Conservation (phyloP, 2,329 filamentous ascomycete species). For the Beauveria scarabaeidicola region DNA sequence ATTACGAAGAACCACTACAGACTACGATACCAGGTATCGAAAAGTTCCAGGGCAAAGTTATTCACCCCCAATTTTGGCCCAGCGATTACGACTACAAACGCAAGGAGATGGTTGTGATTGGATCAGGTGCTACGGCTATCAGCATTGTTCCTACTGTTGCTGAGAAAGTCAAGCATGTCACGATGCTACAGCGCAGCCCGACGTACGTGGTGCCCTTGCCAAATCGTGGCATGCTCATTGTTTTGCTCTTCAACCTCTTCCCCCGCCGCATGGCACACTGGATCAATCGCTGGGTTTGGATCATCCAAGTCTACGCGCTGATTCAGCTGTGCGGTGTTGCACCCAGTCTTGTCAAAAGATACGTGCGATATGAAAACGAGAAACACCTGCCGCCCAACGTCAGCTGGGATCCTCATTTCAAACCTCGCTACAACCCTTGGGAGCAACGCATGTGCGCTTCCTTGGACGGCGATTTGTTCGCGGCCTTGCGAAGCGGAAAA, state of each 20-base stretch:
- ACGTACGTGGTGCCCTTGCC: slow-evolving; percentile 42
- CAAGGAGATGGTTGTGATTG: slow-evolving; percentile 60
- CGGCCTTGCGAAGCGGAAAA: slow-evolving; percentile 28
- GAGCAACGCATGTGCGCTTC: slow-evolving; percentile 59
- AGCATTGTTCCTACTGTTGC: slow-evolving; percentile 56
- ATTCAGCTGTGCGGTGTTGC: slow-evolving; percentile 41
- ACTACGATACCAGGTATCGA: slow-evolving; percentile 36
- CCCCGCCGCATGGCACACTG: slow-evolving; percentile 34
- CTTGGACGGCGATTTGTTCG: slow-evolving; percentile 37
- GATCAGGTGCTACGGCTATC: slow-evolving; percentile 58
- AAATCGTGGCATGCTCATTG: too few relatives aligned
- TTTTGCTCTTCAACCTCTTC: slow-evolving; percentile 30
- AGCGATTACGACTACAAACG: slow-evolving; percentile 53
- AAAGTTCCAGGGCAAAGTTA: slow-evolving; percentile 31
- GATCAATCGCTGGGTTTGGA: slow-evolving; percentile 38
- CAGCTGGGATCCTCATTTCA: slow-evolving; percentile 31
- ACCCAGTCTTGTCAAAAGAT: slow-evolving; percentile 33
- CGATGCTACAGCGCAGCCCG: slow-evolving; percentile 62
- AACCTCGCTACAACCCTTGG: slow-evolving; percentile 49
- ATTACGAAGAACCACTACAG: slow-evolving; percentile 52
- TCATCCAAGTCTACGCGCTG: slow-evolving; percentile 32
- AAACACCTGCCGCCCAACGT: slow-evolving; percentile 39
- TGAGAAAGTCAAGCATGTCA: slow-evolving; percentile 43
- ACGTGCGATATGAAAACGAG: slow-evolving; percentile 33
- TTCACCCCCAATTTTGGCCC: slow-evolving; percentile 70